Percentiles rank a stretch among this genome's conserved stretches.
phyloP scores from a whole-genome alignment of 2,329 filamentous ascomycete genomes.

The Trichoderma endophyticum region DNA sequence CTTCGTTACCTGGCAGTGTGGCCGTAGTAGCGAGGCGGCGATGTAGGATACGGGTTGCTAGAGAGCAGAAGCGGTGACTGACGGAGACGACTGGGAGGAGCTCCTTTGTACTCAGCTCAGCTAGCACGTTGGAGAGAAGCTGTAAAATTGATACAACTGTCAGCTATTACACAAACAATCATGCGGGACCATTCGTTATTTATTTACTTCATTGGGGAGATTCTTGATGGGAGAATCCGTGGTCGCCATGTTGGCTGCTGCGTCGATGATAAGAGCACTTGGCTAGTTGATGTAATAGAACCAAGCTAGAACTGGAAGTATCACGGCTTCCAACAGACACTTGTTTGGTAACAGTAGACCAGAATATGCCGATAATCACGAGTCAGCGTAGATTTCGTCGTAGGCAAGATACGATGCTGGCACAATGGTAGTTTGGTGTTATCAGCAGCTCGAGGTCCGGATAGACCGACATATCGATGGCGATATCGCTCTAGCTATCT shows the following conservation, averaged over 20 bases:
- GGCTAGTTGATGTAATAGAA: not conserved
- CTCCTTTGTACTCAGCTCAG: slow-evolving; percentile 45
- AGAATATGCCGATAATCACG: not conserved
- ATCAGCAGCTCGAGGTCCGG: not conserved
- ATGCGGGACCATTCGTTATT: not conserved
- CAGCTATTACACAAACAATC: not conserved
- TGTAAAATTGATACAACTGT: slow-evolving; percentile 25
- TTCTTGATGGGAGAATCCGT: not conserved
- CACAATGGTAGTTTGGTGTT: not conserved
- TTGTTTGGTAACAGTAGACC: too few relatives aligned
- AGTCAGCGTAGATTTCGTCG: not conserved
- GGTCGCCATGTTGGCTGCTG: not conserved
- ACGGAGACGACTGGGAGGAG: slow-evolving; percentile 57
- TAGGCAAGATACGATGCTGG: not conserved
- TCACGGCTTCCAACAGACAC: not conserved
- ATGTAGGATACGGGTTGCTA: slow-evolving; percentile 62
- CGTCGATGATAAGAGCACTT: not conserved
- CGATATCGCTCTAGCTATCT: not conserved
- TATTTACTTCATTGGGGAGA: slow-evolving; percentile 8
- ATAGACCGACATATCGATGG: not conserved
- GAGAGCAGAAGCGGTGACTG: slow-evolving; percentile 60
- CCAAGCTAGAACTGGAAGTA: not conserved
- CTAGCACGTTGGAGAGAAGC: slow-evolving; percentile 51
- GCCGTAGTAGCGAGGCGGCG: slow-evolving; percentile 51
- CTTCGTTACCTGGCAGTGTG: slow-evolving; percentile 43